phyloP scores from a whole-genome alignment of 106 monocot genomes.

The Dactylorhiza incarnata region DNA sequence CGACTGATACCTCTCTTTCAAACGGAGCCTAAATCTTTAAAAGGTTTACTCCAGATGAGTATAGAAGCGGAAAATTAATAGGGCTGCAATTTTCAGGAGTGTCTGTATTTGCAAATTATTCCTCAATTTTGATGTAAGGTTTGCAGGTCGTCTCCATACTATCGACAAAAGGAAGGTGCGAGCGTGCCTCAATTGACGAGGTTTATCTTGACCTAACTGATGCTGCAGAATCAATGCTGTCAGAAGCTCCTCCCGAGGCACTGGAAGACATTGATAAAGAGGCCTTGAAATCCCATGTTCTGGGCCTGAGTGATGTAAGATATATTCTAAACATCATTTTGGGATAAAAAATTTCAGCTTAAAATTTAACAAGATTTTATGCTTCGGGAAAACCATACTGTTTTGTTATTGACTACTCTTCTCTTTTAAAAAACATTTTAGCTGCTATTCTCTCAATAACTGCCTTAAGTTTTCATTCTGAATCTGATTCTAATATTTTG shows the following conservation, averaged over 20 bases:
- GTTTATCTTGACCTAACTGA: constrained; percentile 96
- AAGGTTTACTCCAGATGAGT: not conserved
- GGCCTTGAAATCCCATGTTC: constrained; percentile 68
- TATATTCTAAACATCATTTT: not conserved
- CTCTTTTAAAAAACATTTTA: not conserved
- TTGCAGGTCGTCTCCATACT: constrained; percentile 77
- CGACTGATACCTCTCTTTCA: no score
- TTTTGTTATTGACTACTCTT: not conserved
- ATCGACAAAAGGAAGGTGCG: constrained; percentile 71
- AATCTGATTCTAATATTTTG: not conserved
- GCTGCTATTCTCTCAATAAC: not conserved
- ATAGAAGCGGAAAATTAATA: not conserved
- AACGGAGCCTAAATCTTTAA: no score
- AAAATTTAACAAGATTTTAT: not conserved
- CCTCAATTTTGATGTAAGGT: not conserved
- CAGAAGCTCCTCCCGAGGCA: constrained; percentile 43
- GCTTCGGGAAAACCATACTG: not conserved
- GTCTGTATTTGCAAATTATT: not conserved
- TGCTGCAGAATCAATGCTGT: constrained; percentile 72
- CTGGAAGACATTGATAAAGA: constrained; percentile 56
- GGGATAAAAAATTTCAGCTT: not conserved
- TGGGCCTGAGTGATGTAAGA: constrained; percentile 61
- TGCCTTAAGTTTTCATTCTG: no score
- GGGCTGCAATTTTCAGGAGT: not conserved
- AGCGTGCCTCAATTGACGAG: constrained; percentile 97